Evolutionary conservation across 805 yeast genomes (phyloP).

Genomic region (Monosporozyma siamensis): DNA sequence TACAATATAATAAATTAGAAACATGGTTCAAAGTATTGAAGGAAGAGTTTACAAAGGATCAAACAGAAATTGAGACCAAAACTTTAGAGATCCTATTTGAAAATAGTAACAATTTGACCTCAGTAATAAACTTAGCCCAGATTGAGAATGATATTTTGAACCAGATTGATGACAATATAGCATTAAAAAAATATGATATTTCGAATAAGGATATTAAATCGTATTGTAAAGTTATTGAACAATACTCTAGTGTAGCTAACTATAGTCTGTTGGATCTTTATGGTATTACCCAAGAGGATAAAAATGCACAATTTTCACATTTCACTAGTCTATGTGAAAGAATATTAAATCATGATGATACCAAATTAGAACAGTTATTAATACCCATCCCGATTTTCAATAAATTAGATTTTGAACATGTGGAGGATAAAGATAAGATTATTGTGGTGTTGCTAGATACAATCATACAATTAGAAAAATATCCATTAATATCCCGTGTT

Average conservation of each 20-base stretch:
- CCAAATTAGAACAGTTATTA: not conserved
- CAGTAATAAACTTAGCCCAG: constrained; percentile 3
- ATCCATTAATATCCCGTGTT: not conserved
- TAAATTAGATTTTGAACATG: constrained; percentile 7
- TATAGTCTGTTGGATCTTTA: constrained; percentile 16
- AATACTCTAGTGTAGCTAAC: constrained; percentile 5
- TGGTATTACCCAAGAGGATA: constrained; percentile 15
- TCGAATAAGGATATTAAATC: constrained; percentile 8
- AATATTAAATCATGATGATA: not conserved
- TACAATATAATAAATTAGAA: constrained; percentile 14
- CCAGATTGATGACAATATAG: constrained; percentile 7
- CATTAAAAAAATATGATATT: constrained; percentile 3
- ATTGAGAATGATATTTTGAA: constrained; percentile 10
- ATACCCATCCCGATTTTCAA: constrained; percentile 4
- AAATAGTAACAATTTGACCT: constrained; percentile 11
- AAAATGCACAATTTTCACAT: constrained; percentile 18
- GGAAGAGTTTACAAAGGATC: not conserved
- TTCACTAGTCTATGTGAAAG: constrained; percentile 15
- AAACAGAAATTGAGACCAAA: constrained; percentile 2
- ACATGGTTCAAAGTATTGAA: constrained; percentile 5
- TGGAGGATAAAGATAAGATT: constrained; percentile 5
- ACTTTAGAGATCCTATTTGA: constrained; percentile 16
- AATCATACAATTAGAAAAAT: constrained; percentile 24
- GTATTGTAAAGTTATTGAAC: constrained; percentile 14
- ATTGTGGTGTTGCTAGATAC: constrained; percentile 18